Conservation (phyloP, 139 green algal genomes). For the Picochlorum sp. region DNA sequence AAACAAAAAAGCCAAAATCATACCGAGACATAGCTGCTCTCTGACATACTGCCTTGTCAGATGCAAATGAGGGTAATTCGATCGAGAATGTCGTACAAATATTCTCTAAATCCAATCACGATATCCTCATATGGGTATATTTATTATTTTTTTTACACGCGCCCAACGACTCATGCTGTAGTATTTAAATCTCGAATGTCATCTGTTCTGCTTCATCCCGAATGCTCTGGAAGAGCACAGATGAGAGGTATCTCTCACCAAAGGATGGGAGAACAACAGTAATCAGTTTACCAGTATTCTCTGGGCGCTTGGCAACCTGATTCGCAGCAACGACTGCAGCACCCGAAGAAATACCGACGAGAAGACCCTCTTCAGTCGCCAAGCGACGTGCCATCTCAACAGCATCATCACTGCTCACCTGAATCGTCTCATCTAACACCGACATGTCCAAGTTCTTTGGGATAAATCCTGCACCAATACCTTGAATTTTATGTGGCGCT, state of each 20-base stretch:
- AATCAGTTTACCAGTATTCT: constrained; percentile 81
- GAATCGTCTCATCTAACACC: constrained; percentile 80
- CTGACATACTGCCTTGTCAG: background rate
- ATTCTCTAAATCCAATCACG: no score
- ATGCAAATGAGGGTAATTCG: background rate
- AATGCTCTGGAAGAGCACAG: constrained; percentile 74
- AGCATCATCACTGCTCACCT: constrained; percentile 71
- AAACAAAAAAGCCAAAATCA: background rate
- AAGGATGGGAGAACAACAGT: constrained; percentile 83
- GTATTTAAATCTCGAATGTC: constrained; percentile 50
- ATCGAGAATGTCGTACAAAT: background rate
- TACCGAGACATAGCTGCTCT: constrained; percentile 3
- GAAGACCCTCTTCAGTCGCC: constrained; percentile 75
- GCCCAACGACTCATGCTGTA: background rate
- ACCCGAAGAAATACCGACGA: constrained; percentile 63
- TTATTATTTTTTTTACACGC: background rate
- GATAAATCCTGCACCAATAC: constrained; percentile 96
- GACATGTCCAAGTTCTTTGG: constrained; percentile 73
- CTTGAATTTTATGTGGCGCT: constrained; percentile 91
- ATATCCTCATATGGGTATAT: no score
- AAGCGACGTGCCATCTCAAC: constrained; percentile 78
- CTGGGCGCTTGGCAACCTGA: constrained; percentile 67
- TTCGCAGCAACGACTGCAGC: constrained; percentile 46
- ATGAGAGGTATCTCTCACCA: constrained; percentile 80
- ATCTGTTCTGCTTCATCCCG: constrained; percentile 79